phyloP scores from a whole-genome alignment of 176 grass and related monocot species.

The Themeda triandra region DNA sequence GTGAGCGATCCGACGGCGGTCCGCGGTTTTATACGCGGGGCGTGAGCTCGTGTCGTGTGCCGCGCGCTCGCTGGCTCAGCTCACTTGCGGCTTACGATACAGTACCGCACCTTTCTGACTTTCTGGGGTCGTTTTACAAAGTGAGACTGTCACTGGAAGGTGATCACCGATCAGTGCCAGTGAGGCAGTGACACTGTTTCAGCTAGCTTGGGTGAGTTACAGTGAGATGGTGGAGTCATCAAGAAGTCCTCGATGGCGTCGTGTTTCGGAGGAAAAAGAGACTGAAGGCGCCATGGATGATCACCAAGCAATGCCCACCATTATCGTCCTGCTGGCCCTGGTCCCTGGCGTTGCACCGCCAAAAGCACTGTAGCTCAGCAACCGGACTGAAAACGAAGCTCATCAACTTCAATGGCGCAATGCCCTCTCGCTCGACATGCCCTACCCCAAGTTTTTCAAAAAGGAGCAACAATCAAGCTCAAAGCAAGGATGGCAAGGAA shows the following conservation, averaged over 20 bases:
- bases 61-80: not conserved
- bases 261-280: not conserved
- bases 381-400: not conserved
- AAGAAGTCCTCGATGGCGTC: not conserved
- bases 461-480: too few relatives aligned
- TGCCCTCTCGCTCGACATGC: not conserved
- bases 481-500: too few relatives aligned
- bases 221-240: not conserved
- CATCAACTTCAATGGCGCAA: too few relatives aligned
- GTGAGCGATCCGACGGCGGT: constrained; percentile 32
- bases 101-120: constrained; percentile 3
- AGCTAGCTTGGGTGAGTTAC: too few relatives aligned
- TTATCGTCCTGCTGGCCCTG: not conserved
- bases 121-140: not conserved
- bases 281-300: not conserved
- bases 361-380: not conserved
- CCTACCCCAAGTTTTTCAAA: too few relatives aligned
- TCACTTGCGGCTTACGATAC: constrained; percentile 38
- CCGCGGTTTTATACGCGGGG: constrained; percentile 24
- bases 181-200: not conserved
- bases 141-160: not conserved
- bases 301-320: not conserved
- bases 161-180: too few relatives aligned
- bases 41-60: not conserved
- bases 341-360: not conserved